Conservation (phyloP, 73 alveolate species). For the Symbiodinium pilosum region DNA sequence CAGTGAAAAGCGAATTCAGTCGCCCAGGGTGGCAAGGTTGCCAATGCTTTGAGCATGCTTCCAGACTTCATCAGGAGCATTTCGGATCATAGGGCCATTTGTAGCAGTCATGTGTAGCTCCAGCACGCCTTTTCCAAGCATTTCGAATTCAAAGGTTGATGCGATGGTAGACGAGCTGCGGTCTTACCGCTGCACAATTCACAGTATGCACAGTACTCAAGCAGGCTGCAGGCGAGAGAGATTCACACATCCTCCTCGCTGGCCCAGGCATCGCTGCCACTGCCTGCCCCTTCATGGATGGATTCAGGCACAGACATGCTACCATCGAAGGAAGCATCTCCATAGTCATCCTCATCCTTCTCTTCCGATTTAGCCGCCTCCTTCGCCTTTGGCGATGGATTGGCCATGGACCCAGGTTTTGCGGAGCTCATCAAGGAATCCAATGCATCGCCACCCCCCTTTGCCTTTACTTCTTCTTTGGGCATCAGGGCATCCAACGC, state of each 20-base stretch:
- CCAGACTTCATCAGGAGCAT: too few relatives aligned
- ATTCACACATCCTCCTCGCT: slow-evolving; percentile 48
- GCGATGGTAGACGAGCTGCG: not conserved
- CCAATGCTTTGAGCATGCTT: too few relatives aligned
- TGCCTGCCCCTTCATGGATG: slow-evolving; percentile 25
- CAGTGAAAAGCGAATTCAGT: too few relatives aligned
- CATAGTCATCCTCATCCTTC: slow-evolving; percentile 44
- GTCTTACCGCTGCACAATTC: not conserved
- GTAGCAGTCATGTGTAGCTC: too few relatives aligned
- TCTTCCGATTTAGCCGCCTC: not conserved
- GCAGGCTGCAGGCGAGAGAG: not conserved
- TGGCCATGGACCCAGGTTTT: not conserved
- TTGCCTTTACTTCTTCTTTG: not conserved
- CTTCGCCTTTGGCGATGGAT: not conserved
- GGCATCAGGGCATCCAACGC: slow-evolving; percentile 59
- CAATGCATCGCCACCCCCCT: slow-evolving; percentile 33
- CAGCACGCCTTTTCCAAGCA: too few relatives aligned
- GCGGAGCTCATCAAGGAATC: slow-evolving; percentile 37
- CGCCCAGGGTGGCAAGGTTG: too few relatives aligned
- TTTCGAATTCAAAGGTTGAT: not conserved
- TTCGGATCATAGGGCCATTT: too few relatives aligned
- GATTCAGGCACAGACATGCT: slow-evolving; percentile 87
- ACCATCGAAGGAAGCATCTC: slow-evolving; percentile 40
- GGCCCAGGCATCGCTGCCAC: slow-evolving; percentile 21
- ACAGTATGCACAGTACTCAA: not conserved